Base-by-base conservation (phyloP, 2,329 filamentous ascomycete genomes). In the Hymenoscyphus scutula region DNA sequence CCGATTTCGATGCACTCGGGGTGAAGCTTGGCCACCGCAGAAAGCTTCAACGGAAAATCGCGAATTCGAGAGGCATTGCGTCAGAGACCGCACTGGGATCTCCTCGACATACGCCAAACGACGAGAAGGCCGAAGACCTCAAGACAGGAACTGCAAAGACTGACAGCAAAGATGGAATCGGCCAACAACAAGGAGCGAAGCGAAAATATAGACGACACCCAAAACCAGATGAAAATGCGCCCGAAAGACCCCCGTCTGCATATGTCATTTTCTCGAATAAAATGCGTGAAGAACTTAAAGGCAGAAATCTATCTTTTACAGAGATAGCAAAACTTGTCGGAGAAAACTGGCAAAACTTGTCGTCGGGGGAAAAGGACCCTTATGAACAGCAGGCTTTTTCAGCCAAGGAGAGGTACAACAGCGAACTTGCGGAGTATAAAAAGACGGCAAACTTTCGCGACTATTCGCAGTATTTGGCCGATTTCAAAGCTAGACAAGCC, bases 201-300 rank as follows among this genome's bases (percentile, higher is more conserved):
- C 81, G 90, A 54, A 92, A 92, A 72, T 93, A 93, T 70, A 82
- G 89, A 62, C 81, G 90, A 38, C 90, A 93, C 76, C 89, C 90
- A 11, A 92, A 92, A 85, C 81, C 89, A 3, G 91, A 95, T 69
- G 88, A 92, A 63, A 86, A 91, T 77, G 90, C 90, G 0, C 91
- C 91, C 1, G 90, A 93, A 71, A 82, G 90, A 27, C 89, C 91
- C 1, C 89, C 90, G 0, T 94, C 90, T 4, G 91, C 90, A 57
- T 94, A 94, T 76, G 91, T 94, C 13, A 83, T 94, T 17, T 95
- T 95, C 72, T 93, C 91, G 0, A 94, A 94, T 70, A 90, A 89
- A 76, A 89, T 92, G 76, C 85, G 91, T 69, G 91, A 94, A 69
- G 85, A 90, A 25, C 77, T 94, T 27, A 92, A 90, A 72, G 89